Evolutionary conservation across 768 basidiomycete species (phyloP), one percentile per base, ranked within the genome.

Genomic region (Leucosporidium creatinivorum): DNA sequence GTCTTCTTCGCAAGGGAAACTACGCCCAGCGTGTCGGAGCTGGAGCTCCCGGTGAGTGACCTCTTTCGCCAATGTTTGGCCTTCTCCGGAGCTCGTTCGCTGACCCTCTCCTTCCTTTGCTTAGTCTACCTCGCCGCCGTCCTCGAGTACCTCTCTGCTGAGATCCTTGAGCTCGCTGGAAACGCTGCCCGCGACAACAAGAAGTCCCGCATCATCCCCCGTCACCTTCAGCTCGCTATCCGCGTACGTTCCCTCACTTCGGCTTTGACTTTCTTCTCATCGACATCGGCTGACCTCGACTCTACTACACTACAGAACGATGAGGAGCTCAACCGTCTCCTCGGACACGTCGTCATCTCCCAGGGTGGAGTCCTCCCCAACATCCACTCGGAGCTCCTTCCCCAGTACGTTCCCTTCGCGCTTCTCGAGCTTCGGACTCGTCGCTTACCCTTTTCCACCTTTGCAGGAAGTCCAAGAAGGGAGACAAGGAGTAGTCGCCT

Each of bases 151-250:
- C 86, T 93, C 69, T 88, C 90, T 67, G 91, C 91, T 56, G 91
- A 93, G 79, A 92, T 93, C 78, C 87, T 93, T 71, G 91, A 93
- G 79, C 83, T 93, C 48, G 91, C 91, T 69, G 91, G 91, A 75
- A 81, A 80, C 79, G 89, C 89, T 21, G 89, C 89, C 52, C 87
- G 68, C 25, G 69, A 70, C 62, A 66, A 67, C 69, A 67, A 69
- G 57, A 72, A 69, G 82, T 87, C 89, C 73, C 91, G 92, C 87
- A 93, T 93, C 74, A 89, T 93, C 28, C 92, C 91, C 63, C 86
- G 92, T 75, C 92, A 93, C 80, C 79, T 93, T 58, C 92, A 93
- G 77, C 85, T 93, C 63, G 91, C 92, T 72, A 91, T 93, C 79
- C 85, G 91, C 62, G 39, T 44, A 44, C 39, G 39, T 15, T 25